Conservation (phyloP, 345 rosid genomes). For the Corchorus capsularis region DNA sequence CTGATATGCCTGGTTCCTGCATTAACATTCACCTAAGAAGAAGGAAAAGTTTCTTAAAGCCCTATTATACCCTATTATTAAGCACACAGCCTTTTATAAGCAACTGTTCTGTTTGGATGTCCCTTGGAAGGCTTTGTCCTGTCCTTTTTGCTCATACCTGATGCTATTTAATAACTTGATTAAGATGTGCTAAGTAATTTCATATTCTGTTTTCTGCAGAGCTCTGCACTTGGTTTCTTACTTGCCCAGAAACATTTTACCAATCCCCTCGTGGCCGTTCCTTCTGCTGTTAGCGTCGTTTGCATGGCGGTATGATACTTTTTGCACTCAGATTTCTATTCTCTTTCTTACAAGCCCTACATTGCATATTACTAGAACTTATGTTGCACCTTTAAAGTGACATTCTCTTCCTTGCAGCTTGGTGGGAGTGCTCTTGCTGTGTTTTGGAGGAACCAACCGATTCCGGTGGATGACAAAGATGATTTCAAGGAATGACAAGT, state of each 20-base stretch:
- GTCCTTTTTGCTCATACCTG: neutral
- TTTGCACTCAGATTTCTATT: neutral
- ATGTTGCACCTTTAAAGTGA: neutral
- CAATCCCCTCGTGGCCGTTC: conserved; percentile 92
- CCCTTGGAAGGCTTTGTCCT: neutral
- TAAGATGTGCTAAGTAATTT: neutral
- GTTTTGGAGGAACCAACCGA: conserved; percentile 85
- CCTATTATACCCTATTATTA: neutral
- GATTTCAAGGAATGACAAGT: conserved; percentile 73
- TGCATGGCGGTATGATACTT: conserved; percentile 83
- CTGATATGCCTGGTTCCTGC: neutral
- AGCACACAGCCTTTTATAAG: neutral
- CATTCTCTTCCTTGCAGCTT: conserved; percentile 47
- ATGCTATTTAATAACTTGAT: neutral
- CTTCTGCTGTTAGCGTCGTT: conserved; percentile 97
- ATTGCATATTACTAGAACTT: neutral
- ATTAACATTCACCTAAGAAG: neutral
- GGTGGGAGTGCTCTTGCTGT: conserved; percentile 97
- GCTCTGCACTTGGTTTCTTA: conserved; percentile 95
- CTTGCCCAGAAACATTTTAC: conserved; percentile 95
- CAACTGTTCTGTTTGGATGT: neutral
- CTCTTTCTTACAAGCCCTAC: neutral
- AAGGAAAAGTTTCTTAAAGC: neutral
- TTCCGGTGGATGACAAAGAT: conserved; percentile 78
- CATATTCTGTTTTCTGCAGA: conserved; percentile 37